Conservation (phyloP, 176 grass and related monocot species). For the Juncus effusus region DNA sequence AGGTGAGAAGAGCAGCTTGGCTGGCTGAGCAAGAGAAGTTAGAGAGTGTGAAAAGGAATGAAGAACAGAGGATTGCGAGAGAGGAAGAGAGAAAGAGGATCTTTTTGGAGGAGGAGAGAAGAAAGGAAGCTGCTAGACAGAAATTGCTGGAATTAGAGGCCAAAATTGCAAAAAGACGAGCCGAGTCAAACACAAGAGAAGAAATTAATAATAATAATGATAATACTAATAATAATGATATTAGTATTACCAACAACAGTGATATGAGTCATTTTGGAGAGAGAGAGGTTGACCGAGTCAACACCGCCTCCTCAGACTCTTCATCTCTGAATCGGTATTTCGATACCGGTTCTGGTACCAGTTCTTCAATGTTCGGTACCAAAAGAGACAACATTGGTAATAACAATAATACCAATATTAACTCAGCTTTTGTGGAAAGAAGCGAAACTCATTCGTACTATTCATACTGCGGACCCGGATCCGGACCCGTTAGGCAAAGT, state of each 20-base stretch:
- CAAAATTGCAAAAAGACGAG: slow-evolving; percentile 68
- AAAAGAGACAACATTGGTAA: slow-evolving; percentile 35
- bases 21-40: slow-evolving; percentile 77
- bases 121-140: slow-evolving; percentile 77
- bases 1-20: slow-evolving; percentile 62
- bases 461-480: slow-evolving; percentile 39
- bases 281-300: slow-evolving; percentile 47
- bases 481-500: slow-evolving; percentile 40
- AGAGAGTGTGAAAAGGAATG: slow-evolving; percentile 55
- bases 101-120: slow-evolving; percentile 71
- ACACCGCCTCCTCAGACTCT: slow-evolving; percentile 45
- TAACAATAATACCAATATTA: neutral
- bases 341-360: slow-evolving; percentile 27
- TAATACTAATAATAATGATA: neutral
- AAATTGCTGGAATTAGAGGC: slow-evolving; percentile 89
- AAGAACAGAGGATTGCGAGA: slow-evolving; percentile 84
- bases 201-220: slow-evolving; percentile 31
- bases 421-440: slow-evolving; percentile 45
- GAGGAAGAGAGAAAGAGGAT: slow-evolving; percentile 76
- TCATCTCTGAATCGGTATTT: slow-evolving; percentile 49
- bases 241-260: slow-evolving; percentile 31
- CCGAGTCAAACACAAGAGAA: slow-evolving; percentile 43
- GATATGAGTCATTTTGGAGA: slow-evolving; percentile 47
- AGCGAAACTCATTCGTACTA: slow-evolving; percentile 40
- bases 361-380: slow-evolving; percentile 39